A percentile compares a stretch with the other conserved stretches of the same genome.
phyloP scores from a whole-genome alignment of 805 yeast genomes.

The Maudiozyma turicensis region DNA sequence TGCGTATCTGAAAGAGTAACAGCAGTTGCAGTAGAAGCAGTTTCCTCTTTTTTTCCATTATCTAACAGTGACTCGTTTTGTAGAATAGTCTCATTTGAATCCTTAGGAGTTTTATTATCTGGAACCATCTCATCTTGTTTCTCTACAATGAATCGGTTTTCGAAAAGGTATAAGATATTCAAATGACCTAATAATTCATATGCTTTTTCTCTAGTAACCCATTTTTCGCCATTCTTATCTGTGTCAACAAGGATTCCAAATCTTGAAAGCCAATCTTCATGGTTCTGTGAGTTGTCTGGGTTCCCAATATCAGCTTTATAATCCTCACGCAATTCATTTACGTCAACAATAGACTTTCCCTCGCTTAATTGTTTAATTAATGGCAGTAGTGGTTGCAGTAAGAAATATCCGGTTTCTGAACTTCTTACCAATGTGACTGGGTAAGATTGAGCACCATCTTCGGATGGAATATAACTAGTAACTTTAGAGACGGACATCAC shows the following conservation, averaged over 20 bases:
- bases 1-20: neutral
- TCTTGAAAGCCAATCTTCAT: constrained; percentile 13
- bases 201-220: constrained; percentile 25
- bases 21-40: neutral
- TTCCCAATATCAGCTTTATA: neutral
- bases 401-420: constrained; percentile 18
- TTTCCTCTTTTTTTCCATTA: neutral
- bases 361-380: constrained; percentile 13
- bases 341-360: constrained; percentile 1
- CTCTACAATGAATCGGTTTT: constrained; percentile 7
- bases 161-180: constrained; percentile 12
- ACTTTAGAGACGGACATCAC: constrained; percentile 12
- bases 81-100: neutral
- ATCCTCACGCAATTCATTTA: constrained; percentile 2
- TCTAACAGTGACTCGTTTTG: neutral
- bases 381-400: constrained; percentile 18
- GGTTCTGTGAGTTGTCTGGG: neutral
- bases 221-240: constrained; percentile 19
- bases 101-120: neutral
- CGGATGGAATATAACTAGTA: constrained; percentile 9
- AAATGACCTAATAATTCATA: constrained; percentile 13
- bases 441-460: constrained; percentile 2
- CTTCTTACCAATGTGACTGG: constrained; percentile 16
- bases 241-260: constrained; percentile 22
- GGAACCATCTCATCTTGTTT: neutral